Evolutionary conservation across 768 basidiomycete genomes (phyloP).

Genomic region (Cubamyces sp.): DNA sequence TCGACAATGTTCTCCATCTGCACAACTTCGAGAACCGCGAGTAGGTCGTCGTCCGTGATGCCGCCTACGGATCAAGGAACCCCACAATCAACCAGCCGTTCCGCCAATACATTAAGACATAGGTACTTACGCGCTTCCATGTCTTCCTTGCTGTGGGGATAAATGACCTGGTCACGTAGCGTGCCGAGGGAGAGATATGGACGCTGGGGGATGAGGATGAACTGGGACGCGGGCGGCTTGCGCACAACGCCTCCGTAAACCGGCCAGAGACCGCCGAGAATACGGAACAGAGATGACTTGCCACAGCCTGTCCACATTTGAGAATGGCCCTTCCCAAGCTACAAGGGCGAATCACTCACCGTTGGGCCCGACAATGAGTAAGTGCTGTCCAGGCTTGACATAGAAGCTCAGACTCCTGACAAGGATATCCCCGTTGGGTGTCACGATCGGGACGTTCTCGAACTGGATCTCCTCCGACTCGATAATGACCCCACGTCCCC

Average conservation of each 20-base stretch:
- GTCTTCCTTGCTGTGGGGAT: constrained; percentile 81
- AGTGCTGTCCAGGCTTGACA: constrained; percentile 90
- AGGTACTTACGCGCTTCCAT: constrained; percentile 73
- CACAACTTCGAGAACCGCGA: constrained; percentile 72
- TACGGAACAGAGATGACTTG: constrained; percentile 93
- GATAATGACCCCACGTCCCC: constrained; percentile 76
- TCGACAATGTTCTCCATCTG: constrained; percentile 88
- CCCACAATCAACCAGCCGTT: neutral
- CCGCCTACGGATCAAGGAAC: constrained; percentile 48
- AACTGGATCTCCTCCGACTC: constrained; percentile 91
- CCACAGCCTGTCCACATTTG: constrained; percentile 61
- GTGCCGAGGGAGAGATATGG: constrained; percentile 96
- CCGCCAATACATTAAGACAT: neutral
- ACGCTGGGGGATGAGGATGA: constrained; percentile 94
- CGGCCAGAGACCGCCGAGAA: constrained; percentile 95
- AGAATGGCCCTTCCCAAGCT: neutral
- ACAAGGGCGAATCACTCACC: constrained; percentile 49
- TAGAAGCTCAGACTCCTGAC: constrained; percentile 85
- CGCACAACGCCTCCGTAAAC: constrained; percentile 82
- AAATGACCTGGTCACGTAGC: constrained; percentile 94
- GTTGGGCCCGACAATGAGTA: constrained; percentile 94
- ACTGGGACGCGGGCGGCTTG: constrained; percentile 86
- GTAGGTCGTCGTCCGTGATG: constrained; percentile 74
- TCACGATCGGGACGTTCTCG: constrained; percentile 92
- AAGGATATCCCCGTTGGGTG: constrained; percentile 93